Percentiles rank a stretch among this genome's conserved stretches.
These are phyloP conservation scores for Torulaspora pretoriensis DNA, from an alignment of 1,139 yeast species.

Conservation along the genomic window DNA sequence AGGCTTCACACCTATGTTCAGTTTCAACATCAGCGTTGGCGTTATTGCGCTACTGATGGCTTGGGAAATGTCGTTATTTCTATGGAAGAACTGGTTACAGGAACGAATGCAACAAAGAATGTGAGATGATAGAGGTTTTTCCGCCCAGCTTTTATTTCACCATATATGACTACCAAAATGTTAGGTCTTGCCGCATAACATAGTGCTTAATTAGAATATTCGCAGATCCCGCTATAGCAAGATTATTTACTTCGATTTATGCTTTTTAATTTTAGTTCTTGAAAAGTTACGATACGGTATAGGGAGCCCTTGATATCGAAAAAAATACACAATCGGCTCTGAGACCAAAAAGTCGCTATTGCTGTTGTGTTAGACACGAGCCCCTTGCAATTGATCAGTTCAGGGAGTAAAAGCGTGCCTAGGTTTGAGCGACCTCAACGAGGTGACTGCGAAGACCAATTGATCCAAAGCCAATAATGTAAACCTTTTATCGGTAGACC, in stretches of 20 bases:
- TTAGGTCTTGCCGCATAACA: background rate
- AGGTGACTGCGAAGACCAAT: too few relatives aligned
- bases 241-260: background rate
- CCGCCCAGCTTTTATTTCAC: background rate
- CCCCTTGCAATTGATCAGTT: too few relatives aligned
- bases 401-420: too few relatives aligned
- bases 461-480: too few relatives aligned
- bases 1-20: conserved; percentile 86
- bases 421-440: too few relatives aligned
- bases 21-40: conserved; percentile 81
- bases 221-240: conserved; percentile 1
- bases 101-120: conserved; percentile 4
- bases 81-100: conserved; percentile 53
- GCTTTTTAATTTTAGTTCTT: background rate
- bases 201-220: conserved; percentile 2
- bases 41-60: conserved; percentile 76
- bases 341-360: too few relatives aligned
- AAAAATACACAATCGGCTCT: background rate
- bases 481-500: too few relatives aligned
- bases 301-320: background rate
- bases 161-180: too few relatives aligned
- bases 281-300: background rate
- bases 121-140: background rate
- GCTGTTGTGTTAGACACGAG: too few relatives aligned
- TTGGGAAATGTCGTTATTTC: conserved; percentile 74